phyloP scores from a whole-genome alignment of 177 flowering plant genomes.

The Telopea speciosissima region DNA sequence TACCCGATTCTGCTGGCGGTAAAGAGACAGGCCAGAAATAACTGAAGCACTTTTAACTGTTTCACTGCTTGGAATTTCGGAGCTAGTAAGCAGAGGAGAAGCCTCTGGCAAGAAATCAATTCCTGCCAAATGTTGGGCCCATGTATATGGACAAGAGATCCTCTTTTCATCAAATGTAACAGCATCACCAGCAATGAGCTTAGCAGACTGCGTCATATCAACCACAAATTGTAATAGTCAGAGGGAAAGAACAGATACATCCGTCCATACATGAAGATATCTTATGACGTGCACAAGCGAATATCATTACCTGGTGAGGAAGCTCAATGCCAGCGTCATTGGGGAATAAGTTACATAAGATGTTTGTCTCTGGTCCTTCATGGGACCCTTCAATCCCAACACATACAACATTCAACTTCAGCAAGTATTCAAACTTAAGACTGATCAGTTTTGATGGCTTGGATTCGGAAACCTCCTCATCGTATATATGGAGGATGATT shows the following conservation, averaged over 20 bases:
- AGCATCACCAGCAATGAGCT: constrained; percentile 52
- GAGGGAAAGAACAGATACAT: not conserved
- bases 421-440: constrained; percentile 77
- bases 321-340: constrained; percentile 89
- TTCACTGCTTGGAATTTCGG: constrained; percentile 41
- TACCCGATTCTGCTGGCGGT: constrained; percentile 85
- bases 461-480: constrained; percentile 56
- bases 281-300: not conserved
- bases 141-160: constrained; percentile 76
- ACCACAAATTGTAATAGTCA: constrained; percentile 9
- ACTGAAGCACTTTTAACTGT: constrained; percentile 35
- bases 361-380: constrained; percentile 52
- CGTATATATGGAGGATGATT: constrained; percentile 63
- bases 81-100: constrained; percentile 47
- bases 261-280: not conserved
- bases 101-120: constrained; percentile 91
- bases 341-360: constrained; percentile 89
- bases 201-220: constrained; percentile 59
- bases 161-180: constrained; percentile 60
- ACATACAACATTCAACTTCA: constrained; percentile 79
- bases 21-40: constrained; percentile 65
- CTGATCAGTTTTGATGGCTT: constrained; percentile 56
- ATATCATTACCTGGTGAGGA: constrained; percentile 77
- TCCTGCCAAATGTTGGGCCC: constrained; percentile 98
- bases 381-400: constrained; percentile 78